A percentile compares a stretch with the other conserved stretches of the same genome.
Evolutionary conservation across 139 green algal genomes (phyloP).

Genomic region (Asterochloris erici): DNA sequence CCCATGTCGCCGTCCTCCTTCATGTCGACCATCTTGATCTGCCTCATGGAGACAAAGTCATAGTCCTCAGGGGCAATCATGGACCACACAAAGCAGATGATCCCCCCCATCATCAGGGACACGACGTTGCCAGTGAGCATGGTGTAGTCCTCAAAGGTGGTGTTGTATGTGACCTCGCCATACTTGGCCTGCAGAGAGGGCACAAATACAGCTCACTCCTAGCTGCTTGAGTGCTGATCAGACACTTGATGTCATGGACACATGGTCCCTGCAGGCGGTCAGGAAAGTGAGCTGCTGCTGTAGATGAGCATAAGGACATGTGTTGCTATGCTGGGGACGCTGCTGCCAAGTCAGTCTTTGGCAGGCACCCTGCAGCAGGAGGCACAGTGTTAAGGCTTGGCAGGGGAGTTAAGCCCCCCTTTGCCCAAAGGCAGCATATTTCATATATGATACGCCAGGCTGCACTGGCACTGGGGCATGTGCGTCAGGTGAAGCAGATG

Average conservation of each 20-base stretch:
- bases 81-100: constrained; percentile 63
- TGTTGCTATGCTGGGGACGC: too few relatives aligned
- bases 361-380: too few relatives aligned
- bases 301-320: too few relatives aligned
- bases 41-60: constrained; percentile 49
- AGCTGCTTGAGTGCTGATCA: constrained; percentile 8
- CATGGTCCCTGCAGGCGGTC: not conserved
- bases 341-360: too few relatives aligned
- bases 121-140: constrained; percentile 88
- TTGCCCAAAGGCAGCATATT: too few relatives aligned
- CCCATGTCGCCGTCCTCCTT: not conserved
- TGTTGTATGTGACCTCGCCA: constrained; percentile 44
- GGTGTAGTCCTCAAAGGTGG: constrained; percentile 66
- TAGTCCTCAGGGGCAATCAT: constrained; percentile 53
- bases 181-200: constrained; percentile 19
- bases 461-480: too few relatives aligned
- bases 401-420: too few relatives aligned
- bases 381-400: too few relatives aligned
- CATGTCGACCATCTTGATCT: constrained; percentile 51
- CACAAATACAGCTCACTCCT: constrained; percentile 1
- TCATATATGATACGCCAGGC: too few relatives aligned
- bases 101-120: constrained; percentile 60
- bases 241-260: not conserved
- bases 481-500: too few relatives aligned
- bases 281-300: too few relatives aligned